A percentile compares a stretch with the other conserved stretches of the same genome.
Conservation (phyloP, 1,139 yeast genomes). For the Wickerhamomyces sp. region DNA sequence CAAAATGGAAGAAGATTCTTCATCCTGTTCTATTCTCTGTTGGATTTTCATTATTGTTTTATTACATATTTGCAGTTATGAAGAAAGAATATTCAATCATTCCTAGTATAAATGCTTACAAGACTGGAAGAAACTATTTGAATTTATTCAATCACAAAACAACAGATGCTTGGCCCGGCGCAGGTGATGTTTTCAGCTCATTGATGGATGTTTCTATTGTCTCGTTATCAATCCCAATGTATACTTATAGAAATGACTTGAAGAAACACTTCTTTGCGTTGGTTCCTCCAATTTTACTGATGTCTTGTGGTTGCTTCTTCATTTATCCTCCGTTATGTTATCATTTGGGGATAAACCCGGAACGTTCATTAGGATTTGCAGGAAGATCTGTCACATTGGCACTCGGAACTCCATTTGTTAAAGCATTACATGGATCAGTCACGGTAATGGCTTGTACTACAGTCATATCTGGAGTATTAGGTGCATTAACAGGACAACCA, state of each 20-base stretch:
- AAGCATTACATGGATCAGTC: conserved; percentile 60
- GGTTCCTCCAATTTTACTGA: conserved; percentile 53
- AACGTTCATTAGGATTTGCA: conserved; percentile 65
- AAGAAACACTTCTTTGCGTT: conserved; percentile 52
- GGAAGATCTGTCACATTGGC: conserved; percentile 83
- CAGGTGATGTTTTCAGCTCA: conserved; percentile 70
- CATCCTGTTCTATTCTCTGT: conserved; percentile 74
- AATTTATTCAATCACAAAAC: conserved; percentile 43
- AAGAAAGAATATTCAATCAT: conserved; percentile 47
- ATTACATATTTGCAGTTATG: conserved; percentile 50
- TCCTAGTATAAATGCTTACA: conserved; percentile 48
- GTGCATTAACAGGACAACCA: conserved; percentile 64
- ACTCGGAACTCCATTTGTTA: conserved; percentile 67
- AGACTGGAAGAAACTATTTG: conserved; percentile 65
- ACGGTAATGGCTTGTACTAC: conserved; percentile 78
- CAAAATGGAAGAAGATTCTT: conserved; percentile 42
- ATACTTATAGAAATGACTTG: conserved; percentile 63
- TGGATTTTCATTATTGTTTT: conserved; percentile 52
- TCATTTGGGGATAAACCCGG: conserved; percentile 55
- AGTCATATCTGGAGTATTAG: conserved; percentile 70
- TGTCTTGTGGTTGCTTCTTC: conserved; percentile 57
- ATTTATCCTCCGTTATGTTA: conserved; percentile 65
- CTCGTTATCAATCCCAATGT: conserved; percentile 73
- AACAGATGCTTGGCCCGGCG: conserved; percentile 57
- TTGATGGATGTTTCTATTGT: conserved; percentile 76